Evolutionary conservation across 2,329 filamentous ascomycete genomes (phyloP), one percentile per base, ranked within the genome.

Genomic region (Magnaporthiopsis incrustans): DNA sequence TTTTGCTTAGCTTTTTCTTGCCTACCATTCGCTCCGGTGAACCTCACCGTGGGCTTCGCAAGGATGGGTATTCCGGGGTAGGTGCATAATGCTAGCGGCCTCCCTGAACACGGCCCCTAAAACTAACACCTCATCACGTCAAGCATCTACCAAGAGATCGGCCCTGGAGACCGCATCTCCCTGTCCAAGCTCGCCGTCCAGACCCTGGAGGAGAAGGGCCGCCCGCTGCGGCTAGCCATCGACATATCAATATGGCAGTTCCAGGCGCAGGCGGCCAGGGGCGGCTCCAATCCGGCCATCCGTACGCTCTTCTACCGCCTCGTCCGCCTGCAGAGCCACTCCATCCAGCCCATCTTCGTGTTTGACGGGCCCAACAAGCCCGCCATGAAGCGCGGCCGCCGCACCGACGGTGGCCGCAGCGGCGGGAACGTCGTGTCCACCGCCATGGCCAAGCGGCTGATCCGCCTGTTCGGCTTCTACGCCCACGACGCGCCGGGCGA

Each of bases 241-340:
- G 95, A 99, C 73, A 90, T 96, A 69, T 92, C 92, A 3, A 98
- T 99, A 72, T 99, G 95, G 95, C 89, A 97, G 59, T 98, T 97
- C 72, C 95, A 99, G 72, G 89, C 89, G 15, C 92, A 96, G 72
- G 89, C 91, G 18, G 90, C 90, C 25, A 87, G 87, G 78, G 88
- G 94, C 60, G 95, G 95, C 66, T 87, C 88, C 14, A 97, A 97
- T 70, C 94, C 95, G 8, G 93, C 93, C 1, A 82, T 97, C 53
- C 86, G 95, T 64, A 97, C 93, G 1, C 84, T 99, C 30, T 98
- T 97, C 77, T 98, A 96, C 76, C 89, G 95, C 44, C 85, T 98
- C 0, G 80, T 94, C 1, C 75, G 77, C 5, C 75, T 84, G 1
- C 73, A 82, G 32, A 76, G 76, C 26, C 74, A 81, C 7, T 77